Conservation (phyloP, 2,329 filamentous ascomycete genomes). For the Fusarium sp. region DNA sequence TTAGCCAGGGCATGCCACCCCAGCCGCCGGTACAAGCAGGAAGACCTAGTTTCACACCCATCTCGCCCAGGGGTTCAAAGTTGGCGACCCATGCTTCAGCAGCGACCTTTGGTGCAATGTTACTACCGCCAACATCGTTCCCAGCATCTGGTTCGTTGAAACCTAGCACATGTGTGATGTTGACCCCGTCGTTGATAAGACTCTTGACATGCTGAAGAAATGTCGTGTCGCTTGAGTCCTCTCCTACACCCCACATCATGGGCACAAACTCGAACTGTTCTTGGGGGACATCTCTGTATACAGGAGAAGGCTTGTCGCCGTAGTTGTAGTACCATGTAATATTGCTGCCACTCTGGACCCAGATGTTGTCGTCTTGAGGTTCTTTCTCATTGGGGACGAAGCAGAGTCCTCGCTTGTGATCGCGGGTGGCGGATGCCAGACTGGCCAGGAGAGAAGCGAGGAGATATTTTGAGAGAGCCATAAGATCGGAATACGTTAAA, state of each 20-base stretch:
- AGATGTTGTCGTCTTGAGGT: conserved; percentile 74
- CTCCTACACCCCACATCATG: conserved; percentile 79
- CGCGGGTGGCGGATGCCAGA: conserved; percentile 47
- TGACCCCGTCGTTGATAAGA: conserved; percentile 65
- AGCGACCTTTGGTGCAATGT: conserved; percentile 70
- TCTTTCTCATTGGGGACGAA: conserved; percentile 70
- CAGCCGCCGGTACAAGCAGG: conserved; percentile 76
- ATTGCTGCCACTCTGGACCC: conserved; percentile 68
- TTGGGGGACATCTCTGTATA: conserved; percentile 63
- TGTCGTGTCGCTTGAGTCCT: conserved; percentile 63
- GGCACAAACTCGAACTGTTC: conserved; percentile 79
- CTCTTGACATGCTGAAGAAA: conserved; percentile 72
- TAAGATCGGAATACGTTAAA: background rate
- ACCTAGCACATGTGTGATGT: conserved; percentile 76
- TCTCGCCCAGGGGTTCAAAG: conserved; percentile 74
- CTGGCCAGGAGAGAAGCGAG: conserved; percentile 41
- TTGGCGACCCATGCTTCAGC: conserved; percentile 78
- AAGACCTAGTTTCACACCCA: conserved; percentile 76
- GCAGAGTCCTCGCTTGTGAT: conserved; percentile 78
- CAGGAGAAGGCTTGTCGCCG: conserved; percentile 65
- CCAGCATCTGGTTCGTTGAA: conserved; percentile 85
- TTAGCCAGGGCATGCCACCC: conserved; percentile 74
- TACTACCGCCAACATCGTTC: conserved; percentile 69
- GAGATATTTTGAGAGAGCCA: conserved; percentile 27
- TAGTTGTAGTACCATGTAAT: conserved; percentile 93